A percentile compares a stretch with the other conserved stretches of the same genome.
Conservation (phyloP, 2,329 filamentous ascomycete species). For the Diaporthe ampelina region DNA sequence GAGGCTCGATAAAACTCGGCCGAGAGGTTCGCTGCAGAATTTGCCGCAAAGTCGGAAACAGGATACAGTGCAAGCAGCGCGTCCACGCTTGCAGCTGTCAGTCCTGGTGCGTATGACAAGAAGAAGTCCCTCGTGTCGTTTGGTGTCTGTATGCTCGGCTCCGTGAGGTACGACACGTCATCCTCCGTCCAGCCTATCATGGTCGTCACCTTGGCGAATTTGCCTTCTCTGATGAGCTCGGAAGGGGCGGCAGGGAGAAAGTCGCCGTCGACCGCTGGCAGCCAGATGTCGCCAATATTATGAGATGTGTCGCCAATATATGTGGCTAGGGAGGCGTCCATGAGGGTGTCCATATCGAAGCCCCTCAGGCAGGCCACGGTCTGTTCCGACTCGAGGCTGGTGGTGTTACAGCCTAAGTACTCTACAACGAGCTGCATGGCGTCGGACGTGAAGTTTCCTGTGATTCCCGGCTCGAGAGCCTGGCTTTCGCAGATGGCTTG, state of each 20-base stretch:
- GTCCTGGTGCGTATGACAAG: constrained; percentile 53
- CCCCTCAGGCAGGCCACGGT: constrained; percentile 62
- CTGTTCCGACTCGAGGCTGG: constrained; percentile 55
- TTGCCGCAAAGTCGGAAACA: constrained; percentile 57
- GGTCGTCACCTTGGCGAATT: constrained; percentile 57
- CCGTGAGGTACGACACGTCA: constrained; percentile 60
- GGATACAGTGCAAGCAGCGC: constrained; percentile 66
- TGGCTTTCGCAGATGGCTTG: constrained; percentile 62
- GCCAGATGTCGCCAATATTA: constrained; percentile 67
- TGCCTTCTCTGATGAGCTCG: constrained; percentile 54
- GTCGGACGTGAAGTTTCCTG: constrained; percentile 61
- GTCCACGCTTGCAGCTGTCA: constrained; percentile 53
- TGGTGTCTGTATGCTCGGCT: constrained; percentile 54
- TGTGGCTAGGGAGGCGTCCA: constrained; percentile 59
- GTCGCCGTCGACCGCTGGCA: constrained; percentile 63
- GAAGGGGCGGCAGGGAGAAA: constrained; percentile 62
- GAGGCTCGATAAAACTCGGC: constrained; percentile 64
- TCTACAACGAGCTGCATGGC: constrained; percentile 60
- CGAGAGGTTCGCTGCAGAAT: constrained; percentile 55
- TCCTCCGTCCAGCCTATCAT: constrained; percentile 61
- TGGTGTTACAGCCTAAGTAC: constrained; percentile 58
- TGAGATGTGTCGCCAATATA: constrained; percentile 55
- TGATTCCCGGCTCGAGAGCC: constrained; percentile 65
- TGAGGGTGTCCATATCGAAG: constrained; percentile 57
- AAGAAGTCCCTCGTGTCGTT: constrained; percentile 58